Conservation (phyloP, 176 grass and related monocot species). For the Paspalum vaginatum region DNA sequence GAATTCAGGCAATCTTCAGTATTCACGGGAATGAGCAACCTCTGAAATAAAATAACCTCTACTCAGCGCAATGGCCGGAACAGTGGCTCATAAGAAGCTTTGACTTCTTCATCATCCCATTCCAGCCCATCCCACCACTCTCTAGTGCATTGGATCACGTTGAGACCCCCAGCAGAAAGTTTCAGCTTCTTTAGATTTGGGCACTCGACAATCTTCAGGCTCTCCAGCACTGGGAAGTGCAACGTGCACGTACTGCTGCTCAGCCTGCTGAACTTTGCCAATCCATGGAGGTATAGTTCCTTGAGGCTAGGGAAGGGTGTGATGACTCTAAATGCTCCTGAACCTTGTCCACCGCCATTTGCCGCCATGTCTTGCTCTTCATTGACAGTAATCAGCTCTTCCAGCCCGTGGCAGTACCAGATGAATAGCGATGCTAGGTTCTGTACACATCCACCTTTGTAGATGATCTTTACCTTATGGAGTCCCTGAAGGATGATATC, state of each 20-base stretch:
- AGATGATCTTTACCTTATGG: conserved; percentile 74
- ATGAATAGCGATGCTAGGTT: conserved; percentile 64
- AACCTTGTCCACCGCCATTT: conserved; percentile 18
- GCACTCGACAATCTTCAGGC: conserved; percentile 70
- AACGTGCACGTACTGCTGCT: conserved; percentile 52
- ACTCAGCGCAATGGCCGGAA: conserved; percentile 43
- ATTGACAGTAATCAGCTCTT: conserved; percentile 62
- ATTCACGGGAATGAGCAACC: background rate
- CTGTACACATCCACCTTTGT: conserved; percentile 57
- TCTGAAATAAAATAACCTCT: background rate
- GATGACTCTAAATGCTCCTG: conserved; percentile 13
- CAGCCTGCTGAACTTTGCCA: conserved; percentile 54
- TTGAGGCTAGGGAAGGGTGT: conserved; percentile 81
- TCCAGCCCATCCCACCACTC: conserved; percentile 72
- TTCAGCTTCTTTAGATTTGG: conserved; percentile 63
- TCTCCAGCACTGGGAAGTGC: conserved; percentile 59
- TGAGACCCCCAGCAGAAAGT: conserved; percentile 48
- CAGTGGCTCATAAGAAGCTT: conserved; percentile 52
- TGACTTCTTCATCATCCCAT: conserved; percentile 80
- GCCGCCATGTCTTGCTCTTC: conserved; percentile 21
- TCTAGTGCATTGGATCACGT: conserved; percentile 53
- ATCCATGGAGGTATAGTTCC: conserved; percentile 60
- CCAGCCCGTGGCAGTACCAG: conserved; percentile 68
- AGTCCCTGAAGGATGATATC: conserved; percentile 73
- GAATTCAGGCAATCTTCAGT: background rate